Evolutionary conservation across 192 early-diverging fungal species (phyloP), one percentile per base, ranked within the genome.

Genomic region (Backusella psychrophila): DNA sequence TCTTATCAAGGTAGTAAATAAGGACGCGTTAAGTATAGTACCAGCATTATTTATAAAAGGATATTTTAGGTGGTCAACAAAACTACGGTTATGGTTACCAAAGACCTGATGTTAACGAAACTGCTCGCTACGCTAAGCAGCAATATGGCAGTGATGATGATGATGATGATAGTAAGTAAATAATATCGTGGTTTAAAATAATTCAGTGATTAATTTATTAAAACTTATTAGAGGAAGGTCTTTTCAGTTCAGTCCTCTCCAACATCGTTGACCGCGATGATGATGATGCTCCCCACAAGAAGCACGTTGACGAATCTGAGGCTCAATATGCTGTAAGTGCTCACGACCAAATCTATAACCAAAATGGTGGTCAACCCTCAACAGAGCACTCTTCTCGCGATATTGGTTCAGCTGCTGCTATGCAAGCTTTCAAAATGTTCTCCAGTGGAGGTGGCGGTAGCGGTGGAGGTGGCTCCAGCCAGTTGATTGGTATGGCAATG

Each of bases 401-500:
- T 29, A 38, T 83, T 14, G 82, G 82, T 21, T 77, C 78, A n/a
- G 82, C 82, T 36, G 82, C 82, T 31, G 82, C 82, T 63, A 34
- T 83, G 34, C 82, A 83, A 44, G 82, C 82, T 15, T 77, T 83
- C 68, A 79, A 79, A 73, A 76, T 73, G 74, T 80, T 80, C 69
- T 66, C 72, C 6, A 69, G 74, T 31, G 72, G 78, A 23, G 72
- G 72, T 9, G 75, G 75, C 8, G 67, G 44, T 39, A 68, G 70
- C 12, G 53, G 74, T 34, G 75, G 74, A 21, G 36, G 74, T 5
- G 49, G 75, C 19, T 66, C 56, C 38, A 74, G 42, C 31, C 70
- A 79, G 26, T 38, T 83, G 23, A 77, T 83, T 29, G 82, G 82
- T 49, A 65, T 83, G 56, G 82, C 82, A 33, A 83, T 83, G 82